Evolutionary conservation across 345 rosid genomes (phyloP).

Genomic region (Draba incana): DNA sequence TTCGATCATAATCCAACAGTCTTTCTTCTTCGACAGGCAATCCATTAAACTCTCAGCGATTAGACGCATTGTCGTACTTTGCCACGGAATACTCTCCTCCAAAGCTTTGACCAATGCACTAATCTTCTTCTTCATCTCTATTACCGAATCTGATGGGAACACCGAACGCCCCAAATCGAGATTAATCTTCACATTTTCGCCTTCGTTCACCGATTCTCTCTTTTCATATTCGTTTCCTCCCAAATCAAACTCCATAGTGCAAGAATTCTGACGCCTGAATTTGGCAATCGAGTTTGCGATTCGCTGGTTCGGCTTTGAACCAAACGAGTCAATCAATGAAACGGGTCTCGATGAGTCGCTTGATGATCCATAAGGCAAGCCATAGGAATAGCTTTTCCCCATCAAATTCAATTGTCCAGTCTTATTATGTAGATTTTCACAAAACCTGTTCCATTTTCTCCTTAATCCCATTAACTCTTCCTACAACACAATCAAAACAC

Average conservation of each 20-base stretch:
- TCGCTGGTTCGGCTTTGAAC: conserved; percentile 42
- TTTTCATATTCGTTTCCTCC: conserved; percentile 42
- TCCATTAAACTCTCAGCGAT: conserved; percentile 55
- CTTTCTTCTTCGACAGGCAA: conserved; percentile 46
- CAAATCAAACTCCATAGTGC: conserved; percentile 62
- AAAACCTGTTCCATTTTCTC: conserved; percentile 73
- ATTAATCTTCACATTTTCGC: conserved; percentile 53
- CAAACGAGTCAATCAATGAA: conserved; percentile 50
- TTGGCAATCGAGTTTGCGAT: conserved; percentile 52
- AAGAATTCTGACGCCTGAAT: conserved; percentile 71
- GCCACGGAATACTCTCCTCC: conserved; percentile 72
- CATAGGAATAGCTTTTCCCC: conserved; percentile 17
- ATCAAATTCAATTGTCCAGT: conserved; percentile 24
- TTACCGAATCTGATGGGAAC: conserved; percentile 40
- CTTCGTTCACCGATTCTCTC: conserved; percentile 48
- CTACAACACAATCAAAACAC: conserved; percentile 44
- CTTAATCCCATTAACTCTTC: conserved; percentile 57
- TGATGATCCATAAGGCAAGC: conserved; percentile 53
- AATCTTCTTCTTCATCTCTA: conserved; percentile 29
- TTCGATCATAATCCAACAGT: conserved; percentile 61
- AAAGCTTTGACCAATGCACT: conserved; percentile 46
- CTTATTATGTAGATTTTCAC: conserved; percentile 51
- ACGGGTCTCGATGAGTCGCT: conserved; percentile 39
- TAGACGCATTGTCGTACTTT: conserved; percentile 53
- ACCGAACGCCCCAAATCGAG: conserved; percentile 66